Percentiles rank a stretch among this genome's conserved stretches.
phyloP scores from a whole-genome alignment of 75 land plant species.

The Sequoia sempervirens region DNA sequence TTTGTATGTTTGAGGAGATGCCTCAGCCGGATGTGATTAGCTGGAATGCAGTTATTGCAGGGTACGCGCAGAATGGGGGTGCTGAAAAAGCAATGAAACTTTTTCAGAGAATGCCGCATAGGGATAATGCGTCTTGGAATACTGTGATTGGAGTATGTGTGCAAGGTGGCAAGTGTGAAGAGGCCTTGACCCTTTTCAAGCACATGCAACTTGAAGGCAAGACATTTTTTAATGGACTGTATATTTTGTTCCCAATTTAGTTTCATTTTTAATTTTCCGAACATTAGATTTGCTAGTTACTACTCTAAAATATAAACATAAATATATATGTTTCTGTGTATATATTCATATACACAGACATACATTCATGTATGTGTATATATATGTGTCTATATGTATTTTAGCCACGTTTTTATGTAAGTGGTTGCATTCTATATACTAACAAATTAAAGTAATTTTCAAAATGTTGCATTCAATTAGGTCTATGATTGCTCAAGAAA shows the following conservation, averaged over 20 bases:
- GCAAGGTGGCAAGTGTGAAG: not conserved
- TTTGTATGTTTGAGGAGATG: not conserved
- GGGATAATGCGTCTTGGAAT: conserved; percentile 6
- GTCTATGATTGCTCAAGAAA: not conserved
- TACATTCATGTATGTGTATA: too few species aligned
- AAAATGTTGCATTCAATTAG: not conserved
- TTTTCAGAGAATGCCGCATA: not conserved
- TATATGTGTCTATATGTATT: too few species aligned
- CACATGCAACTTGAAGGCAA: not conserved
- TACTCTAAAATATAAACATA: too few species aligned
- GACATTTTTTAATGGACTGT: not conserved
- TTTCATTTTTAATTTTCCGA: not conserved
- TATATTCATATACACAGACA: too few species aligned
- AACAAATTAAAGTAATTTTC: too few species aligned
- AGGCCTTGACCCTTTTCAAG: conserved; percentile 1
- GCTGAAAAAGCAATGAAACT: not conserved
- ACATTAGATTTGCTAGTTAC: not conserved
- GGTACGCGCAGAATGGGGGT: not conserved
- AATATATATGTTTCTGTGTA: too few species aligned
- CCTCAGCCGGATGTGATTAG: conserved; percentile 3
- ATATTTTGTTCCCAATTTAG: not conserved
- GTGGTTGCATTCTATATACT: not conserved
- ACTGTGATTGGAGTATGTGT: conserved; percentile 2
- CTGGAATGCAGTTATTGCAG: conserved; percentile 2
- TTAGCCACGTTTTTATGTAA: not conserved